Conservation (phyloP, 2,329 filamentous ascomycete species). For the Elsinoe arachidis region DNA sequence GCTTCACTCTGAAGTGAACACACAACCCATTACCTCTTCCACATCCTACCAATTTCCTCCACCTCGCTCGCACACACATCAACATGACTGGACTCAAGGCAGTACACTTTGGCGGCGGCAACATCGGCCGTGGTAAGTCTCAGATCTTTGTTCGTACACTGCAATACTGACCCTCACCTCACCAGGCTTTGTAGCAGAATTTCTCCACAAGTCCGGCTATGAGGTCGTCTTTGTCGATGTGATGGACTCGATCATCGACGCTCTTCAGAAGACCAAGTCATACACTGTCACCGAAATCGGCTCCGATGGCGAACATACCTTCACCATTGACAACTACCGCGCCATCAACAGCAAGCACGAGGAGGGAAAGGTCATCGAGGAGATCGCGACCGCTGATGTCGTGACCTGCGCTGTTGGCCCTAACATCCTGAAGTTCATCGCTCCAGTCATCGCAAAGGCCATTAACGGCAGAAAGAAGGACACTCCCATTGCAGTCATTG, state of each 20-base stretch:
- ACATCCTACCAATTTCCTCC: neutral
- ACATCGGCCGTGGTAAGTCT: slow-evolving; percentile 41
- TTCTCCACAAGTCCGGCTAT: slow-evolving; percentile 89
- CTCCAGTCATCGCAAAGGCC: slow-evolving; percentile 88
- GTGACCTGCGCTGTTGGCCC: slow-evolving; percentile 97
- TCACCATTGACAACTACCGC: slow-evolving; percentile 87
- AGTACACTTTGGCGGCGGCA: slow-evolving; percentile 46
- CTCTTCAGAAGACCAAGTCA: slow-evolving; percentile 62
- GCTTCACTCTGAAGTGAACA: neutral
- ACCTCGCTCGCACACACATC: neutral
- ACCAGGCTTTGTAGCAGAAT: slow-evolving; percentile 72
- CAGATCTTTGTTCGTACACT: neutral
- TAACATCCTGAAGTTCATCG: slow-evolving; percentile 93
- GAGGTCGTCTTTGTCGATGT: slow-evolving; percentile 97
- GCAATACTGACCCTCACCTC: neutral
- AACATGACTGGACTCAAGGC: slow-evolving; percentile 36
- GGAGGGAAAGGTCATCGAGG: slow-evolving; percentile 69
- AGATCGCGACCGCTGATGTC: slow-evolving; percentile 78
- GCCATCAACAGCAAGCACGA: slow-evolving; percentile 91
- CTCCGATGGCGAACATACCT: slow-evolving; percentile 67
- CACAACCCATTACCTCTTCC: neutral
- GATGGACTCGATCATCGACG: slow-evolving; percentile 70
- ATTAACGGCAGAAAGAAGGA: slow-evolving; percentile 63
- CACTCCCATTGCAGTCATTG: slow-evolving; percentile 79
- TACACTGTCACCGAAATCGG: slow-evolving; percentile 95